Base-by-base conservation (phyloP, 106 monocot species). In the Gastrodia elata region DNA sequence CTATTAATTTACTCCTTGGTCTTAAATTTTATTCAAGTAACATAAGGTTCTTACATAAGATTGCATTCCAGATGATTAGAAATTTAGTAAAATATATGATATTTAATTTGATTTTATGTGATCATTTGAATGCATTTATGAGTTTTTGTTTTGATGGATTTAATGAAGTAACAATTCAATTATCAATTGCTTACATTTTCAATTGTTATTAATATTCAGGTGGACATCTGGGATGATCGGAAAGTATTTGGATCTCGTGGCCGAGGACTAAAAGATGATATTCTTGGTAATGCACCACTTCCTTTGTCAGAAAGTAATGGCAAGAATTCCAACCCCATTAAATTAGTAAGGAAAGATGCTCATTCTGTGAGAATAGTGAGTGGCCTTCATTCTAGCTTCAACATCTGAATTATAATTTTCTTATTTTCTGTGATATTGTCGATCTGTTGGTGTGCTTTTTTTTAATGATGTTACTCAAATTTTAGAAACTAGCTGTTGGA, bases 221-320 rank as follows among this genome's bases (percentile, higher is more conserved):
- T 93, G 34, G 78, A 78, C 36, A 99, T 99, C 41, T 99, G 98
- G 98, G 98, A 99, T 75, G 91, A 99, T 33, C 86, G 98, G 37
- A 99, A 93, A 77, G 98, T 99, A 3, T 99, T 99, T 91, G 98
- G 98, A 38, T 93, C 98, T 56, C 98, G 88, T 75, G 86, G 85
- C 11, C 81, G 76, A 70, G 74, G 81, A 25, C 87, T 99, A 73
- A 99, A 99, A 83, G 84, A 91, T 84, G 82, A 84, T 76, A 88
- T 96, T 79, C 77, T 92, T 80, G 86, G 89, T 69, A 84, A 84
- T 78, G 77, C 82, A 28, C 59, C 82, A 68, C 76, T 71, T 64
- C 30, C 77, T 71, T 57, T 68, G 39, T 59, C 80, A 71, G 93
- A 85, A 30, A 87, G 69, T 77, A 88, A 81, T 78, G 88, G 79